phyloP scores from a whole-genome alignment of 371 early-diverging fungal species.

The Apophysomyces variabilis region DNA sequence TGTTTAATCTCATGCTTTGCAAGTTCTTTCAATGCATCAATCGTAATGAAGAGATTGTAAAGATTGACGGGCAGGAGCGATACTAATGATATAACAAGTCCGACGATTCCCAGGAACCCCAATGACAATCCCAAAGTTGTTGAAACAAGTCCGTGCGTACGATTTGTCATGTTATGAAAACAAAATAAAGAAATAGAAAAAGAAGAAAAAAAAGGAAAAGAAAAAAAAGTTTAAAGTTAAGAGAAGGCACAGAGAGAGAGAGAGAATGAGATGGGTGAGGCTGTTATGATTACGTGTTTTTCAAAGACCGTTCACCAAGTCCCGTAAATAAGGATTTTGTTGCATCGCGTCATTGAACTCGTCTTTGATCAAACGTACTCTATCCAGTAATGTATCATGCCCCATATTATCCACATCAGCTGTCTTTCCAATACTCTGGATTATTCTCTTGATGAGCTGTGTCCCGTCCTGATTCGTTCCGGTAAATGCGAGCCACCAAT shows the following conservation, averaged over 20 bases:
- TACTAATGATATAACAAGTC: constrained; percentile 30
- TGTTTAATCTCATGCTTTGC: constrained; percentile 24
- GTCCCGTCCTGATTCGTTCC: constrained; percentile 19
- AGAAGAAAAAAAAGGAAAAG: background rate
- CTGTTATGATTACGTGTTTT: constrained; percentile 4
- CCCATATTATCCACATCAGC: constrained; percentile 33
- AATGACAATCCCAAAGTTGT: constrained; percentile 33
- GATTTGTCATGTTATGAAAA: constrained; percentile 22
- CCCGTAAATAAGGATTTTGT: constrained; percentile 51
- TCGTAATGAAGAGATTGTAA: constrained; percentile 38
- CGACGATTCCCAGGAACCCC: constrained; percentile 34
- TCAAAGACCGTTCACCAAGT: constrained; percentile 9
- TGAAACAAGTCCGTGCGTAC: constrained; percentile 23
- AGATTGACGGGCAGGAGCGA: constrained; percentile 34
- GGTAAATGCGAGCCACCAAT: background rate
- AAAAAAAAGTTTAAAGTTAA: constrained; percentile 7
- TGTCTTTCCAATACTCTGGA: constrained; percentile 50
- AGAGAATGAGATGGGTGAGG: constrained; percentile 7
- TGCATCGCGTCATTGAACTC: constrained; percentile 50
- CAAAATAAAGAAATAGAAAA: constrained; percentile 6
- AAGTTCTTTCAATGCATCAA: constrained; percentile 37
- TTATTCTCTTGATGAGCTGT: constrained; percentile 22
- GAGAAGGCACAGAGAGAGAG: constrained; percentile 6
- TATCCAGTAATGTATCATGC: constrained; percentile 29
- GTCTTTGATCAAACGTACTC: constrained; percentile 36